Conservation (phyloP, 495 filamentous ascomycete species). For the Xylaria nigripes region DNA sequence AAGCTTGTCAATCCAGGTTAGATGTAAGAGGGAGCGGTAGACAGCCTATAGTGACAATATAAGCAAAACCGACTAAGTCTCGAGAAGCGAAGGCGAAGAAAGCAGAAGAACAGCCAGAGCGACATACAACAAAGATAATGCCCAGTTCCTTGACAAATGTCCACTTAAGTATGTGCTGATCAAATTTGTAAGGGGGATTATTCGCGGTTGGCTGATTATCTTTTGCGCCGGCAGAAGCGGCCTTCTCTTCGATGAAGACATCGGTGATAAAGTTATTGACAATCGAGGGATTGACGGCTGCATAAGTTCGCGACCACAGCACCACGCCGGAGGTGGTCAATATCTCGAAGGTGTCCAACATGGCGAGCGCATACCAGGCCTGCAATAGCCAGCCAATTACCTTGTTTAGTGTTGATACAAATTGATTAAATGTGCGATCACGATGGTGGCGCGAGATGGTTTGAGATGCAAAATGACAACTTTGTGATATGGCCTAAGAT, state of each 20-base stretch:
- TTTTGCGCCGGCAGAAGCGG: constrained; percentile 49
- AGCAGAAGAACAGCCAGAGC: constrained; percentile 3
- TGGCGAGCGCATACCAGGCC: constrained; percentile 26
- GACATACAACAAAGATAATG: constrained; percentile 86
- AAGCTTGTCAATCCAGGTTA: constrained; percentile 95
- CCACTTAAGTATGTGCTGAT: constrained; percentile 95
- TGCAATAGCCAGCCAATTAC: background rate
- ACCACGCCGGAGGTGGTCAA: constrained; percentile 93
- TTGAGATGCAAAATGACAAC: background rate
- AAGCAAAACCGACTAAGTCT: background rate
- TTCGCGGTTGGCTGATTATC: constrained; percentile 48
- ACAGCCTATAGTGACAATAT: constrained; percentile 58
- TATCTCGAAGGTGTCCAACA: constrained; percentile 96
- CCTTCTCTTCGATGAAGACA: constrained; percentile 91
- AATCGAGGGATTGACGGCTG: constrained; percentile 66
- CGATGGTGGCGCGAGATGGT: background rate
- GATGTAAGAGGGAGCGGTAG: constrained; percentile 87
- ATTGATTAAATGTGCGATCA: background rate
- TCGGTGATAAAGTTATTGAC: constrained; percentile 93
- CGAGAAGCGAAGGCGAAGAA: background rate
- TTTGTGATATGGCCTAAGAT: background rate
- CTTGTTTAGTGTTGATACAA: background rate
- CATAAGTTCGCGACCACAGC: constrained; percentile 86
- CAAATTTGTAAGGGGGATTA: constrained; percentile 74
- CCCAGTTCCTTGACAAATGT: constrained; percentile 83